Evolutionary conservation across 257 asterid species (phyloP).

Genomic region (Eucommia ulmoides): DNA sequence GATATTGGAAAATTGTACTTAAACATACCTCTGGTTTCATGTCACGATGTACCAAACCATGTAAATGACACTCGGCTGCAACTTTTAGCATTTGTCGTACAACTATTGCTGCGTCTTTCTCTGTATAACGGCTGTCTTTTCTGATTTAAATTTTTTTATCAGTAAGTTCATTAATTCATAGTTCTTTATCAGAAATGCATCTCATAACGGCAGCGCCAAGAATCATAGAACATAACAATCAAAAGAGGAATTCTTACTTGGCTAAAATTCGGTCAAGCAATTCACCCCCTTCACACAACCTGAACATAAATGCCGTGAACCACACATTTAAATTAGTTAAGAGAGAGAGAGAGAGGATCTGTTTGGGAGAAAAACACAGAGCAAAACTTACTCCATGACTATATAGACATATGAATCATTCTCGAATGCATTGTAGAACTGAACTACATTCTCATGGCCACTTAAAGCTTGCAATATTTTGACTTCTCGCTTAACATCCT

Average conservation of each 20-base stretch:
- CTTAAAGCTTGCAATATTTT: slow-evolving; percentile 88
- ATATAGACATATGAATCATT: slow-evolving; percentile 82
- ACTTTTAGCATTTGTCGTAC: slow-evolving; percentile 98
- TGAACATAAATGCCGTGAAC: slow-evolving; percentile 9
- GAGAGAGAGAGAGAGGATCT: too few relatives aligned
- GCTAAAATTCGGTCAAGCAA: slow-evolving; percentile 87
- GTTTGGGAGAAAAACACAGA: too few relatives aligned
- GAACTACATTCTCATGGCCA: slow-evolving; percentile 97
- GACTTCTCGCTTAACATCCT: slow-evolving; percentile 97
- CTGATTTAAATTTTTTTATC: slow-evolving; percentile 35
- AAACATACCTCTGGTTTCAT: slow-evolving; percentile 93
- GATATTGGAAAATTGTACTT: not conserved
- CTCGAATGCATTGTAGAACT: slow-evolving; percentile 84
- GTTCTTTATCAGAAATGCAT: slow-evolving; percentile 9
- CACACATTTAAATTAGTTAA: too few relatives aligned
- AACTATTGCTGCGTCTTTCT: slow-evolving; percentile 94
- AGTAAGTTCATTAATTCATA: slow-evolving; percentile 14
- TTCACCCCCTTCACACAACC: slow-evolving; percentile 98
- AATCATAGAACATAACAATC: not conserved
- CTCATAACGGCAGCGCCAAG: not conserved
- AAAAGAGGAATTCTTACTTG: slow-evolving; percentile 38
- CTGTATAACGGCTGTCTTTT: slow-evolving; percentile 94
- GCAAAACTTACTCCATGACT: slow-evolving; percentile 83
- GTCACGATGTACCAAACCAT: slow-evolving; percentile 97
- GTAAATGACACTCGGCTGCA: slow-evolving; percentile 98